phyloP scores from a whole-genome alignment of 2,329 filamentous ascomycete species.

The Lasiodiplodia sp. region DNA sequence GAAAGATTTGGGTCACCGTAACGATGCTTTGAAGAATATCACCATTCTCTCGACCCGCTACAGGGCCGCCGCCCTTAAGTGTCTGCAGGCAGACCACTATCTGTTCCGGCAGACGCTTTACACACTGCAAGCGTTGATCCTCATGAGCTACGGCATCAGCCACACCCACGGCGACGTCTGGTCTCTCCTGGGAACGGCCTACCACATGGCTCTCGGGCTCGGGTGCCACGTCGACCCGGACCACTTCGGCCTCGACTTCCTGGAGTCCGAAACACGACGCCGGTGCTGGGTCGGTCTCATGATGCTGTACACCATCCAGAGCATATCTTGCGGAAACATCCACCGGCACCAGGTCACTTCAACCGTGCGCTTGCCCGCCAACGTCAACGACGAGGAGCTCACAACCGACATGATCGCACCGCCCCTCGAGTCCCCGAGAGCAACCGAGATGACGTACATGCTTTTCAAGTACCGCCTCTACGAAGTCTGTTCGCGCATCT shows the following conservation, averaged over 20 bases:
- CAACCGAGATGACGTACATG: slow-evolving; percentile 28
- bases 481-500: slow-evolving; percentile 11
- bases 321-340: slow-evolving; percentile 46
- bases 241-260: slow-evolving; percentile 42
- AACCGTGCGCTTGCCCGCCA: slow-evolving; percentile 34
- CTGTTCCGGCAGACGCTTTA: slow-evolving; percentile 49
- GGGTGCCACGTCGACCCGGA: slow-evolving; percentile 52
- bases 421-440: not conserved
- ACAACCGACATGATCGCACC: not conserved
- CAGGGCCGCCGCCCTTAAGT: slow-evolving; percentile 47
- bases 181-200: slow-evolving; percentile 50
- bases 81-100: slow-evolving; percentile 49
- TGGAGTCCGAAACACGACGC: slow-evolving; percentile 50
- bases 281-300: slow-evolving; percentile 50
- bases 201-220: slow-evolving; percentile 51
- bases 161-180: slow-evolving; percentile 48
- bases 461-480: slow-evolving; percentile 21
- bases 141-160: slow-evolving; percentile 49
- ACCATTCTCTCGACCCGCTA: slow-evolving; percentile 36
- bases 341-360: slow-evolving; percentile 40
- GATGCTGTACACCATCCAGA: slow-evolving; percentile 51
- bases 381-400: not conserved
- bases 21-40: not conserved
- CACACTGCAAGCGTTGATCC: slow-evolving; percentile 49
- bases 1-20: not conserved